phyloP scores from a whole-genome alignment of 2,329 filamentous ascomycete genomes.

The Pseudogymnoascus sp. region DNA sequence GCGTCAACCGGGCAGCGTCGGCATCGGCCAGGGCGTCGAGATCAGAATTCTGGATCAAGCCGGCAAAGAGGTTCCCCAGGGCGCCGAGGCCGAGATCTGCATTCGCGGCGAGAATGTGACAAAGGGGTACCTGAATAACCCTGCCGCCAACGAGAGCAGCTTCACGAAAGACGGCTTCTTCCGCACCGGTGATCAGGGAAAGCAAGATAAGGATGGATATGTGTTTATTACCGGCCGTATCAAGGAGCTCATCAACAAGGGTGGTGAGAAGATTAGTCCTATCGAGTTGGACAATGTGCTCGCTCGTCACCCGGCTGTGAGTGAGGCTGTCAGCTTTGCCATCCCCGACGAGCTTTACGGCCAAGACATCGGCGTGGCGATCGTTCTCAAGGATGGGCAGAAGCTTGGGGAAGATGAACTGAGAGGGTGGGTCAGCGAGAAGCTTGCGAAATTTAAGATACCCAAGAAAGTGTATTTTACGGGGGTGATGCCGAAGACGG shows the following conservation, averaged over 20 bases:
- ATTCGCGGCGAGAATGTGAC: constrained; percentile 79
- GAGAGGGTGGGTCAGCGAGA: constrained; percentile 60
- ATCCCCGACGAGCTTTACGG: constrained; percentile 77
- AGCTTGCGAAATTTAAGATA: constrained; percentile 75
- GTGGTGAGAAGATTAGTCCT: constrained; percentile 81
- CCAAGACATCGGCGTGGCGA: constrained; percentile 70
- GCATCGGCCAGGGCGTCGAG: constrained; percentile 76
- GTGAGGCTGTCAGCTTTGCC: constrained; percentile 77
- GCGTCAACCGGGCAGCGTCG: constrained; percentile 75
- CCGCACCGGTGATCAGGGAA: constrained; percentile 81
- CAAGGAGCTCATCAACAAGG: constrained; percentile 89
- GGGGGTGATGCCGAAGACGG: constrained; percentile 79
- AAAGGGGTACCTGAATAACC: constrained; percentile 78
- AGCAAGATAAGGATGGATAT: constrained; percentile 72
- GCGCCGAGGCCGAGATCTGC: constrained; percentile 72
- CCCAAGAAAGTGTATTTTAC: constrained; percentile 83
- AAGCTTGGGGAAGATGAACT: constrained; percentile 52
- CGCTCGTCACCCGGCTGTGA: constrained; percentile 62
- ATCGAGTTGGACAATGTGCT: constrained; percentile 83
- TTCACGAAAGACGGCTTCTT: constrained; percentile 76
- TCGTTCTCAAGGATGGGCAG: constrained; percentile 63
- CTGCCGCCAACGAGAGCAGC: constrained; percentile 63
- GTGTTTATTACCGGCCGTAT: constrained; percentile 83
- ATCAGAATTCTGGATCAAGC: constrained; percentile 67
- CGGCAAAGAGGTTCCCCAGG: constrained; percentile 61